Base-by-base conservation (phyloP, 1,139 yeast species). In the Yamadazyma trypodendri region DNA sequence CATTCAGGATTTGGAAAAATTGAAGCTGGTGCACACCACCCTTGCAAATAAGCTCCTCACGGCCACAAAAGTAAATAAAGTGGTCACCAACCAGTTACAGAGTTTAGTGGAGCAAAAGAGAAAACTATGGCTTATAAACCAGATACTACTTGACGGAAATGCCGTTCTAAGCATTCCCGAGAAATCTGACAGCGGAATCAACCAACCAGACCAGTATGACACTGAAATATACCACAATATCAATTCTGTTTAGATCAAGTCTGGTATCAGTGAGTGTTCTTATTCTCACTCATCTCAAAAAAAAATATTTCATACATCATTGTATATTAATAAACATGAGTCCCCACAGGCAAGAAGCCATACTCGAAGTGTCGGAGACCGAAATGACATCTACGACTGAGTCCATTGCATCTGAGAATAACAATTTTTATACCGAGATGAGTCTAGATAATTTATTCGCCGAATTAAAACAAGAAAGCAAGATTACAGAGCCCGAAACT, bases 101-200 rank as follows among this genome's bases (percentile, higher is more conserved):
- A 14, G 22, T 8, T 32, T 42, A 14, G 55, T 60, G 10, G 48
- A 56, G 21, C 63, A 67, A 33, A 71, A 72, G 42, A 55, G 78
- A 36, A 60, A 61, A 34, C 58, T 72, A 31, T 79, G 86, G 83
- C 47, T 70, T 4, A 68, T 70, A 18, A 84, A 79, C 47, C 90
- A 85, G 52, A 48, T 67, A 22, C 54, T 83, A 17, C 50, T 84
- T 30, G 84, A 82, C 51, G 71, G 69, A 23, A 67, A 78, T 43
- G 51, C 74, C 18, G 50, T 56, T 34, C 44, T 66, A 13, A 72
- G 72, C 4, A 55, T 70, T 14, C 73, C 72, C 3, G 18, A 8
- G 2, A 16, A 20, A 9, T 24, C 35, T 5, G 11, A 28, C 2
- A 22, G 15, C 14, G 38, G 25, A 3, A 29, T 20, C 15, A 34